Evolutionary conservation across 1,284 basidiomycete species (phyloP), one percentile per base, ranked within the genome.

Genomic region (Pulveroboletus sp.): DNA sequence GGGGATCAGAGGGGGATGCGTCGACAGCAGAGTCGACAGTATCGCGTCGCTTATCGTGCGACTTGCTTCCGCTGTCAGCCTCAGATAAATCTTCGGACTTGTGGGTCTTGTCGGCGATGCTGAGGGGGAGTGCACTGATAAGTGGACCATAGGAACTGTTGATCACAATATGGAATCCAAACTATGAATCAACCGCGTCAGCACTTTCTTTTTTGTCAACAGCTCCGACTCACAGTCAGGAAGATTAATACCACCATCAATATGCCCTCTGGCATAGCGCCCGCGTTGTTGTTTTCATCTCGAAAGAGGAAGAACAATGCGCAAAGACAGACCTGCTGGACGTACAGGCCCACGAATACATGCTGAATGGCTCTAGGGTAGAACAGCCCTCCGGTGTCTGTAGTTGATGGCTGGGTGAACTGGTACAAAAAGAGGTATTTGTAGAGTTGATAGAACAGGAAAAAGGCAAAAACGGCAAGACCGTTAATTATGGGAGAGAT

Each of bases 401-500:
- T 78, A 4, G 81, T 76, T 0, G 83, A 75, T 17, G 87, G 85
- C 69, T 91, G 88, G 62, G 94, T 89, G 68, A 89, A 85, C 66
- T 83, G 81, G 81, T 87, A 95, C 46, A 91, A 77, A 81, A 92
- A 95, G 26, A 92, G 81, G 68, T 94, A 96, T 75, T 97, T 98
- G 81, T 91, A 96, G 35, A 94, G 75, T 59, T 86, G 76, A 74
- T 91, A 97, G 73, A 94, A 92, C 42, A 91, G 74, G 72, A 91
- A 84, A 80, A 98, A 98, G 4, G 91, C 87, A 44, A 82, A 79
- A 55, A 85, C 84, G 3, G 93, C 88, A 48, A 99, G 87, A 17
- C 96, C 96, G 68, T 94, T 96, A 76, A 98, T 92, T 68, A 99
- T 83, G 0, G 96, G 96, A 2, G 94, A 89, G 64, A 99, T 96